Conservation (phyloP, 108 stramenopile species). For the Seminavis robusta region DNA sequence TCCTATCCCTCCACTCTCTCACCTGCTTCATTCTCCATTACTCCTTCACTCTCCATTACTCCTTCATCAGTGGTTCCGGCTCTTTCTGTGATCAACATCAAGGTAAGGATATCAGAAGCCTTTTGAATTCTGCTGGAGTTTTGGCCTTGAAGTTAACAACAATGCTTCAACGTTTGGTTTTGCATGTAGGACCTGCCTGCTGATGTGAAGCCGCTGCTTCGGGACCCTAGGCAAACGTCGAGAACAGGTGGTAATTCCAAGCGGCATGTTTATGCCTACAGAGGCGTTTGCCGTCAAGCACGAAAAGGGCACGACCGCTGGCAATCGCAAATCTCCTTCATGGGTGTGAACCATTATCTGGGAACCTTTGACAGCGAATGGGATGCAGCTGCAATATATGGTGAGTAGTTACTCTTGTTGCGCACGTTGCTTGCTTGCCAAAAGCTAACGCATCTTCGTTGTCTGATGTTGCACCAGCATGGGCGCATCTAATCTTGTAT, state of each 20-base stretch:
- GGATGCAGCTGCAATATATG: constrained; percentile 89
- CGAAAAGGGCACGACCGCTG: constrained; percentile 89
- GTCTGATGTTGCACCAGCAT: constrained; percentile 56
- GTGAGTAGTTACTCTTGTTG: not conserved
- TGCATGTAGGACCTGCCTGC: constrained; percentile 56
- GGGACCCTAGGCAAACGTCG: constrained; percentile 82
- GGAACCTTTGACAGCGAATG: constrained; percentile 90
- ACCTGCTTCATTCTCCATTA: no score
- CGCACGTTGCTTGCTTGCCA: not conserved
- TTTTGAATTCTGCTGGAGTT: not conserved
- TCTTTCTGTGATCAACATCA: constrained; percentile 73
- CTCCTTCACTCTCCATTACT: no score
- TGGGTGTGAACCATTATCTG: constrained; percentile 82
- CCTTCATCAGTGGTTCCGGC: constrained; percentile 28
- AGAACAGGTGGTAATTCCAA: constrained; percentile 83
- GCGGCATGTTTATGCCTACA: constrained; percentile 85
- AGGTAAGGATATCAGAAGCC: constrained; percentile 42
- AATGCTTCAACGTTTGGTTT: not conserved
- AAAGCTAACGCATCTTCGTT: not conserved
- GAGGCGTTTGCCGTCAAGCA: constrained; percentile 87
- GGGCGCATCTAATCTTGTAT: constrained; percentile 84
- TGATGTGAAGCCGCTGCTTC: constrained; percentile 78
- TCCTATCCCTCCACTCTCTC: constrained; percentile 4
- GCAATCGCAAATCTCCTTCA: constrained; percentile 87
- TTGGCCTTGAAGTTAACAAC: not conserved